Percentiles rank a stretch among this genome's conserved stretches.
phyloP scores from a whole-genome alignment of 169 alveolate genomes.

The Neospora caninum region DNA sequence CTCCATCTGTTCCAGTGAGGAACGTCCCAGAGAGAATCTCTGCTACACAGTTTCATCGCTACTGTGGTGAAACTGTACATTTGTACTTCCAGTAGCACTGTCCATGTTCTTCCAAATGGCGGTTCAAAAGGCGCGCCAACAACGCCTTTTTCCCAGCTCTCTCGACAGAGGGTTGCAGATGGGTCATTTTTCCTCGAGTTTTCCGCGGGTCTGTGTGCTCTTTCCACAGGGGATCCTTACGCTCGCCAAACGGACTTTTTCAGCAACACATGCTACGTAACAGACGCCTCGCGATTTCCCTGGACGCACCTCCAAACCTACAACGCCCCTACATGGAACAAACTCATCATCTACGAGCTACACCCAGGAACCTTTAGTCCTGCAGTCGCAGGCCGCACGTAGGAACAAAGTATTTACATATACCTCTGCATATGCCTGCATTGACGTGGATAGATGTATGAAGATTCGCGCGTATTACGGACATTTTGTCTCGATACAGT shows the following conservation, averaged over 20 bases:
- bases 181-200: not conserved
- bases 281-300: not conserved
- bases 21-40: too few species aligned
- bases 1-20: too few species aligned
- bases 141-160: too few species aligned
- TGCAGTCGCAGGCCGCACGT: not conserved
- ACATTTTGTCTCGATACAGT: not conserved
- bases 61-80: too few species aligned
- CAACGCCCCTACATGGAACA: constrained; percentile 9
- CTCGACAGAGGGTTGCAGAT: too few species aligned
- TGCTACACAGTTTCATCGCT: too few species aligned
- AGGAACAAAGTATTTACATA: not conserved
- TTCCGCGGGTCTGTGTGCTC: constrained; percentile 6
- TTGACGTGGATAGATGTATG: not conserved
- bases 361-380: constrained; percentile 50
- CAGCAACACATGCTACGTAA: constrained; percentile 38
- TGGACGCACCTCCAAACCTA: not conserved
- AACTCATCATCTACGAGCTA: constrained; percentile 44
- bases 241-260: constrained; percentile 23
- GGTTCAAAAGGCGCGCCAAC: too few species aligned
- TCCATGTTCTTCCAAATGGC: too few species aligned
- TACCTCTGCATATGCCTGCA: not conserved
- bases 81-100: too few species aligned
- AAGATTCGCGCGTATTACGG: not conserved
- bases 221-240: constrained; percentile 40